These are phyloP conservation scores for Betula pendula DNA, from an alignment of 306 rosid genomes.

Conservation along the genomic window DNA sequence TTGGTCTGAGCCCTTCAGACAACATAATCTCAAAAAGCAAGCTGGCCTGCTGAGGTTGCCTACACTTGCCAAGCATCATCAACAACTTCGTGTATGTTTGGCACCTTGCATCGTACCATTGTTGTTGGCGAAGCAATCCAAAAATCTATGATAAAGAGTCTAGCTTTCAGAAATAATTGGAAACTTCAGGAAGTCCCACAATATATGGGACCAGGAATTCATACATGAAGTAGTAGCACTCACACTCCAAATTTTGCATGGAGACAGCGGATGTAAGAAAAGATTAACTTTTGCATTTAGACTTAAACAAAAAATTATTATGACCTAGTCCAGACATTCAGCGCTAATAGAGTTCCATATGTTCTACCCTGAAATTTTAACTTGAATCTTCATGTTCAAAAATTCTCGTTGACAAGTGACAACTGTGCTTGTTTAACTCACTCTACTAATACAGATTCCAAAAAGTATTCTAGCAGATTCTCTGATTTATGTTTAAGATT, in stretches of 20 bases:
- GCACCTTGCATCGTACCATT: conserved; percentile 84
- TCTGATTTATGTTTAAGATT: neutral
- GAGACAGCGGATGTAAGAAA: neutral
- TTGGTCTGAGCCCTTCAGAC: conserved; percentile 80
- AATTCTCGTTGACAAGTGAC: neutral
- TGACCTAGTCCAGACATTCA: no score
- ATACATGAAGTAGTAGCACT: neutral
- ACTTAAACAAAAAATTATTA: no score
- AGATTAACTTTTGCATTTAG: neutral
- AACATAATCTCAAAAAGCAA: conserved; percentile 67
- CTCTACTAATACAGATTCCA: neutral
- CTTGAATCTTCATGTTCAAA: neutral
- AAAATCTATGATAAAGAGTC: conserved; percentile 54
- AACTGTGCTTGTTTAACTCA: neutral
- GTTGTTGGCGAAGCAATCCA: conserved; percentile 77
- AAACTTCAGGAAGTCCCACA: neutral
- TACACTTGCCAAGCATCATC: conserved; percentile 88
- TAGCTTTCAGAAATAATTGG: conserved; percentile 8
- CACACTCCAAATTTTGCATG: neutral
- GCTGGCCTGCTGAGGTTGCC: conserved; percentile 71
- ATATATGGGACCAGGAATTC: neutral
- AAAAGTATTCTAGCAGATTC: neutral
- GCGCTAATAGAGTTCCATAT: no score
- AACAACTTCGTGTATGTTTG: conserved; percentile 73
- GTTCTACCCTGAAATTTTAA: neutral